Evolutionary conservation across 306 rosid genomes (phyloP), one percentile per base, ranked within the genome.

Genomic region (Pterocarpus macrocarpus): DNA sequence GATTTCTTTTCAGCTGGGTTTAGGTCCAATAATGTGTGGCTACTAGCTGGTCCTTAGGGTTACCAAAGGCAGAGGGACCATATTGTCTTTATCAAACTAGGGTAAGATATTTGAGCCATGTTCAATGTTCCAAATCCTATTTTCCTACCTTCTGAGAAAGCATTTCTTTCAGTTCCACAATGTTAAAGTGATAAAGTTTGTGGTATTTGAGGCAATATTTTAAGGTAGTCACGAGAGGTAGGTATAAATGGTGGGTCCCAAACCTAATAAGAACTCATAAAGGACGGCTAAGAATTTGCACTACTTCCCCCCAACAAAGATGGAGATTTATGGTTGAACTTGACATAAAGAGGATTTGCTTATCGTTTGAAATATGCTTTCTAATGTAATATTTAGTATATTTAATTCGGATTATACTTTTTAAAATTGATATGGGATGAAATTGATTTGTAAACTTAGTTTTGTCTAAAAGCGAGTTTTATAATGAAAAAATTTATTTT

Each of bases 221-320:
- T 56, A 80, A 77, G 83, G 76, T 38, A 61, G 81, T 61, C 82
- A 69, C 78, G 61, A 39, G 70, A 69, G 72, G 52, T 41, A n/a
- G 61, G 80, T 39, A 75, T 80, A 56, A 70, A 16, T 86, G 86
- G 86, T 86, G 86, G 89, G 84, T 49, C 82, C 82, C 5, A 55
- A 36, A 61, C 75, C 57, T 69, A 70, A 8, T 36, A 11, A 36
- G 7, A 82, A 3, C 47, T 32, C 10, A 34, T 43, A 61, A 59
- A 79, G 85, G 69, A 78, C 52, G 81, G 81, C 33, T 61, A 53
- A 38, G 55, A 78, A 79, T 64, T 71, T 33, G n/a, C 59, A n/a
- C 13, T 64, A 1, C n/a, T 6, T 16, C 8, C 17, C 32, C 5
- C 1, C 33, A 57, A 11, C 50, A 33, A 15, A 43, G 4, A 73